Evolutionary conservation across 192 early-diverging fungal species (phyloP).

Genomic region (Kappamyces sp.): DNA sequence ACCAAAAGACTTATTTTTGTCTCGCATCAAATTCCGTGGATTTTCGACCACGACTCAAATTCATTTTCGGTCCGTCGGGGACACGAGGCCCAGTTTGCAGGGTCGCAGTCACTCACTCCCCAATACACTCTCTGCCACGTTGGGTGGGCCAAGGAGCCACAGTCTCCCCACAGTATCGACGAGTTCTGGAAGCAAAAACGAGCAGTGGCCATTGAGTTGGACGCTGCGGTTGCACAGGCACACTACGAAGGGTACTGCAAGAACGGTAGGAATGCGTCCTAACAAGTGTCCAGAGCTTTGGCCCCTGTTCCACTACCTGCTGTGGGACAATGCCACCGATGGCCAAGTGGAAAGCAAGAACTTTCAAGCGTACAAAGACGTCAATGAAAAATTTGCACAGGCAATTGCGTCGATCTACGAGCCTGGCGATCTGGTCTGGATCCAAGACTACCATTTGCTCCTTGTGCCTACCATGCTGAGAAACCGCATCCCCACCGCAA

Average conservation of each 20-base stretch:
- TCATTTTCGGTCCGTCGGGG: slow-evolving; percentile 45
- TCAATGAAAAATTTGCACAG: slow-evolving; percentile 74
- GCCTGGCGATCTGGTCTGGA: slow-evolving; percentile 69
- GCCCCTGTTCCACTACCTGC: slow-evolving; percentile 93
- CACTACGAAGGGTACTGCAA: slow-evolving; percentile 99
- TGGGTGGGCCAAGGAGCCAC: slow-evolving; percentile 66
- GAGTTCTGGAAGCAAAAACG: slow-evolving; percentile 48
- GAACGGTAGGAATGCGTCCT: slow-evolving; percentile 46
- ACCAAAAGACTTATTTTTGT: slow-evolving; percentile 23
- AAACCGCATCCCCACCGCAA: slow-evolving; percentile 30
- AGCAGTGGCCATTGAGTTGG: slow-evolving; percentile 74
- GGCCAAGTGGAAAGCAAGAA: slow-evolving; percentile 57
- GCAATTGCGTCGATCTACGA: slow-evolving; percentile 66
- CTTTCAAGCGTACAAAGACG: slow-evolving; percentile 77
- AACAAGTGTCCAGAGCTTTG: slow-evolving; percentile 66
- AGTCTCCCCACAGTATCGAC: slow-evolving; percentile 47
- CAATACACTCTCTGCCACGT: slow-evolving; percentile 61
- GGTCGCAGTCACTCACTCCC: slow-evolving; percentile 61
- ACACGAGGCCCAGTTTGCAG: slow-evolving; percentile 87
- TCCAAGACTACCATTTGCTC: slow-evolving; percentile 56
- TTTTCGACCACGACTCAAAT: not conserved
- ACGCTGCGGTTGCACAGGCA: slow-evolving; percentile 58
- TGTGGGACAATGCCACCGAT: slow-evolving; percentile 70
- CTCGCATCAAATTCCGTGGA: slow-evolving; percentile 32
- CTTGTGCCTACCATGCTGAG: slow-evolving; percentile 43